Evolutionary conservation across 2,329 filamentous ascomycete species (phyloP), one percentile per base, ranked within the genome.

Genomic region (Fusarium zealandicum): DNA sequence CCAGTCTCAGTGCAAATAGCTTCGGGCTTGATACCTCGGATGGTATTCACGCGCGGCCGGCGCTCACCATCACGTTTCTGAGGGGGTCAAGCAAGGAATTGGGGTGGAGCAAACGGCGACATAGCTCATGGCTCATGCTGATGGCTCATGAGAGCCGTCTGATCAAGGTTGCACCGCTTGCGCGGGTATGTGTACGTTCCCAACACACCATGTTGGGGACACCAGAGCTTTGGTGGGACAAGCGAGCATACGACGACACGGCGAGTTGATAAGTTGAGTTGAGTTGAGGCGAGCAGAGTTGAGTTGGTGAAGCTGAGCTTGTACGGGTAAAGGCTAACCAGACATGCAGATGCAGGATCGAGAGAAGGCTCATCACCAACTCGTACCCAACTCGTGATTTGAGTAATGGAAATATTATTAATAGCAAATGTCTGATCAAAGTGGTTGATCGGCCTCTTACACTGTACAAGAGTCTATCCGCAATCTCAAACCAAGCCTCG

Each of bases 41-140:
- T 43, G 57, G 50, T 50, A 61, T 54, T 54, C 45, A 58, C 51
- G 51, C 41, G 53, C 58, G 49, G 58, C 58, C 58, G 37, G 52
- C 33, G 45, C 39, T 54, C 59, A 60, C 51, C 57, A 56, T 57
- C 54, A 59, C 51, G 60, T 67, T 65, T 60, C 65, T 65, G 54
- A 61, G 65, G 47, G 43, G 54, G 57, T 14, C 49, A 65, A 66
- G 65, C 65, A 64, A 63, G 62, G 56, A 65, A 58, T 59, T 44
- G 22, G 25, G 48, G 60, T 67, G 65, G 65, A 48, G 53, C 54
- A 52, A 51, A 53, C 54, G 55, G 53, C 49, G 9, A 36, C 44
- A 61, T 57, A 47, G 43, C 57, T 61, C 44, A 61, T 61, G 58
- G 47, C 47, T 50, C 47, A 49, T 49, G 46, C 20, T 59, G 44